A percentile compares a stretch with the other conserved stretches of the same genome.
Evolutionary conservation across 164 flowering plant genomes (phyloP).

Genomic region (grape (Vitis vinifera)): ASM3070453v1 NC_081806.1:6077501-6078000

Average conservation of each 20-base stretch:
- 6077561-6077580: constrained; percentile 28
- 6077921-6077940: constrained; percentile 23
- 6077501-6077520: constrained; percentile 16
- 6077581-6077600: constrained; percentile 17
- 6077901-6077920: constrained; percentile 32
- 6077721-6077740: constrained; percentile 16
- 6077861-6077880: constrained; percentile 2
- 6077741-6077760: constrained; percentile 23
- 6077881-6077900: neutral
- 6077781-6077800: neutral
- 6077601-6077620: constrained; percentile 16
- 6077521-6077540: constrained; percentile 17
- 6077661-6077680: constrained; percentile 14
- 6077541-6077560: constrained; percentile 10
- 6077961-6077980: neutral
- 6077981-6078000: too few species aligned
- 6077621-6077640: constrained; percentile 15
- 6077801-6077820: constrained; percentile 4
- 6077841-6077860: neutral
- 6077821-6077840: neutral
- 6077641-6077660: constrained; percentile 9
- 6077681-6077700: constrained; percentile 13
- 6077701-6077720: constrained; percentile 12
- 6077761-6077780: constrained; percentile 17
- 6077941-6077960: constrained; percentile 23